phyloP scores from a whole-genome alignment of 2,329 filamentous ascomycete genomes.

The Apiospora saccharicola region DNA sequence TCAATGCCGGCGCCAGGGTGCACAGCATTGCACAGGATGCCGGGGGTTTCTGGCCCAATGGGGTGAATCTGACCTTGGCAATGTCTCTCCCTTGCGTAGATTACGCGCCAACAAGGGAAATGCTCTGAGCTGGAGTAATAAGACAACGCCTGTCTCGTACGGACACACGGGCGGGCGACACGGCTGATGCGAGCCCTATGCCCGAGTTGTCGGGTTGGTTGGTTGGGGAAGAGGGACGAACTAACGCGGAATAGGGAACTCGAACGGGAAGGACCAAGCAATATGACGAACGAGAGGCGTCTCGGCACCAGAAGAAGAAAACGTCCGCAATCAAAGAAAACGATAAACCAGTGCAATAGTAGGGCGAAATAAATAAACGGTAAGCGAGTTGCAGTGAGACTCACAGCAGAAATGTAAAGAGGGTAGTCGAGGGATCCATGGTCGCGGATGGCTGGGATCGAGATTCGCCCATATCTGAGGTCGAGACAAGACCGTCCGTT shows the following conservation, averaged over 20 bases:
- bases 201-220: conserved; percentile 6
- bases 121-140: neutral
- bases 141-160: conserved; percentile 19
- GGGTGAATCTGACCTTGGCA: conserved; percentile 39
- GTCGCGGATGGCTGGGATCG: conserved; percentile 1
- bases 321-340: conserved; percentile 2
- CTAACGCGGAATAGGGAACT: neutral
- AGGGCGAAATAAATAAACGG: neutral
- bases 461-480: neutral
- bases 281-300: conserved; percentile 20
- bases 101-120: conserved; percentile 6
- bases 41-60: neutral
- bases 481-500: conserved; percentile 5
- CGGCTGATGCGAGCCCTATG: conserved; percentile 13
- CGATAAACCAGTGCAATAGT: neutral
- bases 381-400: conserved; percentile 44
- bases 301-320: conserved; percentile 32
- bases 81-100: conserved; percentile 34
- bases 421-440: conserved; percentile 70
- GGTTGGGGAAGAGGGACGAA: neutral
- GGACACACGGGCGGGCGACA: neutral
- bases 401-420: conserved; percentile 75
- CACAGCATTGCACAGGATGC: neutral
- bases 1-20: conserved; percentile 11
- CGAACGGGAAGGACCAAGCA: neutral